Conservation (phyloP, 2,329 filamentous ascomycete species). For the Alternaria sp. region DNA sequence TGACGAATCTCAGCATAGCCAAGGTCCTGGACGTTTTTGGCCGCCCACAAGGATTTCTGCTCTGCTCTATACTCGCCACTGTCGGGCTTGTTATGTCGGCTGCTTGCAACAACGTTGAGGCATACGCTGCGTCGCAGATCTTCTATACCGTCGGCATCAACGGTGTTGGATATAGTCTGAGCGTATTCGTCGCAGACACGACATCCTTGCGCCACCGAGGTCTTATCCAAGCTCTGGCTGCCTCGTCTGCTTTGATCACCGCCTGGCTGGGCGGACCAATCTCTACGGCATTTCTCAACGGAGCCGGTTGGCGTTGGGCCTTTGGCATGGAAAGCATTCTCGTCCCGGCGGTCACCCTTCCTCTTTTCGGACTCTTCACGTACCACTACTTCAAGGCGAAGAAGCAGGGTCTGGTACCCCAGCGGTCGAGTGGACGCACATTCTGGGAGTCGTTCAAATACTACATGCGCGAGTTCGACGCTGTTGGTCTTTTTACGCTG, state of each 20-base stretch:
- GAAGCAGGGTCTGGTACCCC: slow-evolving; percentile 56
- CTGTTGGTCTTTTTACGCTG: slow-evolving; percentile 66
- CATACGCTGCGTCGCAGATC: slow-evolving; percentile 67
- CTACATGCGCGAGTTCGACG: slow-evolving; percentile 68
- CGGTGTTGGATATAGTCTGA: not conserved
- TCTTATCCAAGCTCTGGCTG: slow-evolving; percentile 61
- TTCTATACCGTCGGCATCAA: slow-evolving; percentile 57
- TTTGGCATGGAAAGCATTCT: slow-evolving; percentile 71
- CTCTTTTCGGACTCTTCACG: slow-evolving; percentile 65
- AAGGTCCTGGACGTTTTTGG: slow-evolving; percentile 49
- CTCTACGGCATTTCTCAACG: slow-evolving; percentile 49
- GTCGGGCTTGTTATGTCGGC: slow-evolving; percentile 68
- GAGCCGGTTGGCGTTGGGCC: slow-evolving; percentile 68
- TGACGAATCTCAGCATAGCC: slow-evolving; percentile 44
- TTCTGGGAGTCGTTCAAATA: slow-evolving; percentile 55
- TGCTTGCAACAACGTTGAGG: slow-evolving; percentile 62
- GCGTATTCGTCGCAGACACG: slow-evolving; percentile 69
- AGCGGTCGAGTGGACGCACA: not conserved
- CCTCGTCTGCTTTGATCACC: slow-evolving; percentile 28
- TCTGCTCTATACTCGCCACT: slow-evolving; percentile 28
- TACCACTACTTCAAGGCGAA: slow-evolving; percentile 65
- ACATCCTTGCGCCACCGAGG: slow-evolving; percentile 67
- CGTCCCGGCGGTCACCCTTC: slow-evolving; percentile 64
- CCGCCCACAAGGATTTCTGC: slow-evolving; percentile 41
- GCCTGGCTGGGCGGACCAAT: slow-evolving; percentile 28